Percentiles rank a stretch among this genome's conserved stretches.
Conservation (phyloP, 768 basidiomycete genomes). For the Crepidotus variabilis region DNA sequence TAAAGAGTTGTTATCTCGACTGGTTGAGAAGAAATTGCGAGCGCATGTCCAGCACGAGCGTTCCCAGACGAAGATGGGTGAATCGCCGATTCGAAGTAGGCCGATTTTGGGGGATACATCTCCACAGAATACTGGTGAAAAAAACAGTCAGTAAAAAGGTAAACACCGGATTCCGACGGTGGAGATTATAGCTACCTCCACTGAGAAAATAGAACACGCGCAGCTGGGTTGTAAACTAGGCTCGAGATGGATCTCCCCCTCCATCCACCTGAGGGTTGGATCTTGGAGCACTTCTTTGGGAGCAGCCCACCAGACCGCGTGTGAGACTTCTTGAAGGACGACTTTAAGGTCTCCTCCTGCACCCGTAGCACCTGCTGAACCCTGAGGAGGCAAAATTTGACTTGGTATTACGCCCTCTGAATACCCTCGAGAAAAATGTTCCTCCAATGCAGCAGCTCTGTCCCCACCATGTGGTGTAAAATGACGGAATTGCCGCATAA, state of each 20-base stretch:
- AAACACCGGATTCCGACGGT: neutral
- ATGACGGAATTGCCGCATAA: constrained; percentile 12
- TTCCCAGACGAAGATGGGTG: neutral
- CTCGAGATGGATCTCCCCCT: constrained; percentile 10
- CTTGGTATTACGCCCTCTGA: neutral
- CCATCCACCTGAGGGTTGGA: neutral
- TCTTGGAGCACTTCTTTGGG: constrained; percentile 3
- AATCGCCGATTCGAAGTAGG: neutral
- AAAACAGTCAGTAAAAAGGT: neutral
- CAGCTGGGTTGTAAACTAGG: constrained; percentile 5
- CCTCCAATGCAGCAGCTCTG: neutral
- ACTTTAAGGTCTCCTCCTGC: neutral
- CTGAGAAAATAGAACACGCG: constrained; percentile 1
- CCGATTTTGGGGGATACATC: constrained; percentile 1
- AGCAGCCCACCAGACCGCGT: constrained; percentile 6
- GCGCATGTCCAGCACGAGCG: neutral
- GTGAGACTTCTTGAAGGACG: neutral
- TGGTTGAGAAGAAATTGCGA: neutral
- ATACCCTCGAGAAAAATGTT: neutral
- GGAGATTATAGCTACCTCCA: constrained; percentile 2
- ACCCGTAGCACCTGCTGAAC: neutral
- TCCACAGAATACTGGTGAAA: constrained; percentile 7
- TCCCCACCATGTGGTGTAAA: neutral
- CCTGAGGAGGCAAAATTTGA: neutral
- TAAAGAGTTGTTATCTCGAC: constrained; percentile 4